These are phyloP conservation scores for Cladophialophora chaetospira DNA, from an alignment of 2,329 filamentous ascomycete genomes.

Conservation along the genomic window DNA sequence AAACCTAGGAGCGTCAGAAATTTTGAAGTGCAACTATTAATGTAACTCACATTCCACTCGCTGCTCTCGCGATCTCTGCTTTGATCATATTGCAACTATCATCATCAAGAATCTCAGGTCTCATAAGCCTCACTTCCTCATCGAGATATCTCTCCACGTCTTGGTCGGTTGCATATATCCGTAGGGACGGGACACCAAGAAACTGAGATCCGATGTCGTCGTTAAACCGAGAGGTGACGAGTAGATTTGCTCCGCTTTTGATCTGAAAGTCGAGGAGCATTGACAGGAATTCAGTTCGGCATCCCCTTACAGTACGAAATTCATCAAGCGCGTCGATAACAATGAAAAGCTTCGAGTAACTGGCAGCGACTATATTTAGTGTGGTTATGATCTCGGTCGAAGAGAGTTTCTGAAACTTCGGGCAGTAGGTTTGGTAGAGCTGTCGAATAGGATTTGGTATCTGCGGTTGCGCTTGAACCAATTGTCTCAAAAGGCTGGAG, in stretches of 20 bases:
- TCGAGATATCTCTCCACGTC: slow-evolving; percentile 27
- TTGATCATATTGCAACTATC: slow-evolving; percentile 13
- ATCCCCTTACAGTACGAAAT: slow-evolving; percentile 7
- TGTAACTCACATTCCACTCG: slow-evolving; percentile 33
- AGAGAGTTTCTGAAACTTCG: slow-evolving; percentile 18
- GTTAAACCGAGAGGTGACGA: not conserved
- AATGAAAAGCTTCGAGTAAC: slow-evolving; percentile 27
- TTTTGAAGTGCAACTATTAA: too few relatives aligned
- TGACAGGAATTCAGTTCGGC: slow-evolving; percentile 4
- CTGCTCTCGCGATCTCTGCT: slow-evolving; percentile 16
- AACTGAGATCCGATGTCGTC: not conserved
- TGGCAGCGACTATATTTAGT: too few relatives aligned
- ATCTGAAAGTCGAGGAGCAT: slow-evolving; percentile 33
- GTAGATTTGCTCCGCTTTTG: not conserved
- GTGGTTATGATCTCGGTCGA: not conserved
- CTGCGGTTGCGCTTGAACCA: slow-evolving; percentile 9
- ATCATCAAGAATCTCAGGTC: slow-evolving; percentile 15
- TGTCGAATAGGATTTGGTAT: slow-evolving; percentile 15
- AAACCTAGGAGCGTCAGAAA: slow-evolving; percentile 12
- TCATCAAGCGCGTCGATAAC: slow-evolving; percentile 34
- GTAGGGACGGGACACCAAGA: not conserved
- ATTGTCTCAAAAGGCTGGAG: slow-evolving; percentile 18
- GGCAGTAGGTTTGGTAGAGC: slow-evolving; percentile 17
- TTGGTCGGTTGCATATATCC: slow-evolving; percentile 4
- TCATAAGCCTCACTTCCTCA: slow-evolving; percentile 8